Conservation (phyloP, 106 monocot species). For the Dendrobium chrysotoxum region DNA sequence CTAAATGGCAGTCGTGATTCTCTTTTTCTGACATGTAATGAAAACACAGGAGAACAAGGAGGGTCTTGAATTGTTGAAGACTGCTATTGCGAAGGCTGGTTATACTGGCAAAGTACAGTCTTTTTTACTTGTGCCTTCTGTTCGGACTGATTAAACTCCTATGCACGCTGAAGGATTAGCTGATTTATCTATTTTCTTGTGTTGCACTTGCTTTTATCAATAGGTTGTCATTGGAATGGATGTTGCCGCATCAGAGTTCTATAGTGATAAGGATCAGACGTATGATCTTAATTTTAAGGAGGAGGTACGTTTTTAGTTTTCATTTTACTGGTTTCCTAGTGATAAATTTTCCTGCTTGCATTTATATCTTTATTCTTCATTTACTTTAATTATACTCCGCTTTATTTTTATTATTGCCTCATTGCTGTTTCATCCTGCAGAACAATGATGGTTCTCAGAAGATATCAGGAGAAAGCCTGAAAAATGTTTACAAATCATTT, state of each 20-base stretch:
- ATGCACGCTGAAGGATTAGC: neutral
- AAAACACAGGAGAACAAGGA: conserved; percentile 49
- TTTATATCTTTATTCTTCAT: neutral
- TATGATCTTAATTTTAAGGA: conserved; percentile 93
- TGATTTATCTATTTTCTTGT: neutral
- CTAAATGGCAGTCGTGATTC: too few species aligned
- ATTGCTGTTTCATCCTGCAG: conserved; percentile 26
- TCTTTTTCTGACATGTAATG: too few species aligned
- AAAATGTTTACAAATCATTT: conserved; percentile 92
- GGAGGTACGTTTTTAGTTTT: conserved; percentile 40
- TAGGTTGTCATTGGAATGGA: conserved; percentile 99
- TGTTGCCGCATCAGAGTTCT: conserved; percentile 96
- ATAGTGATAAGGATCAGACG: conserved; percentile 70
- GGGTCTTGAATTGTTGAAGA: conserved; percentile 87
- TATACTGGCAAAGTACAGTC: conserved; percentile 50
- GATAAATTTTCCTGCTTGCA: neutral
- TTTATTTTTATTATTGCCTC: neutral
- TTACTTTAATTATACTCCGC: neutral
- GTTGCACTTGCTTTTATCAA: neutral
- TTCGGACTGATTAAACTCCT: neutral
- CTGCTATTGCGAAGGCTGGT: conserved; percentile 78
- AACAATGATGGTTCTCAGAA: conserved; percentile 98
- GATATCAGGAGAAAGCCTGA: conserved; percentile 84
- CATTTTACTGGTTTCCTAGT: neutral
- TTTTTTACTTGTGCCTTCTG: neutral